A percentile compares a stretch with the other conserved stretches of the same genome.
These are phyloP conservation scores for Trichosporon faecale DNA, from an alignment of 1,284 basidiomycete species.

Conservation along the genomic window DNA sequence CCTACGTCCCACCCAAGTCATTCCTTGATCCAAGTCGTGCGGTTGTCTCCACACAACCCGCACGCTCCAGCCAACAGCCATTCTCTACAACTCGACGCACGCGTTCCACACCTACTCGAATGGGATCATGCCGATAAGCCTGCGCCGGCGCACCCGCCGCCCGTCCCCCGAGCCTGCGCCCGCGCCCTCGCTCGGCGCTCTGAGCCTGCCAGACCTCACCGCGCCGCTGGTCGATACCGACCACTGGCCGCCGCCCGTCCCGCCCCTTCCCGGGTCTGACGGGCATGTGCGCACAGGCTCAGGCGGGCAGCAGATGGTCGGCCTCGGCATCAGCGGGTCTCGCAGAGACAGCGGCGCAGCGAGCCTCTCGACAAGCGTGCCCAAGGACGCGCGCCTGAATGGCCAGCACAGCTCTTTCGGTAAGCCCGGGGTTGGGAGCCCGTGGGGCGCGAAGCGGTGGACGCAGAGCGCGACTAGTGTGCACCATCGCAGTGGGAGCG, in stretches of 20 bases:
- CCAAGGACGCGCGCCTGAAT: conserved; percentile 7
- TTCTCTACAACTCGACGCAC: conserved; percentile 4
- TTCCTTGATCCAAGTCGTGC: neutral
- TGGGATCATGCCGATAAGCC: conserved; percentile 22
- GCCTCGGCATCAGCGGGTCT: neutral
- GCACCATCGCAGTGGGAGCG: neutral
- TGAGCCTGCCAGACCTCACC: conserved; percentile 42
- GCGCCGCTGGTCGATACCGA: conserved; percentile 40
- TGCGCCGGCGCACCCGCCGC: conserved; percentile 20
- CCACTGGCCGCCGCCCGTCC: conserved; percentile 29
- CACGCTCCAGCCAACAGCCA: neutral
- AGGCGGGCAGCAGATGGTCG: neutral
- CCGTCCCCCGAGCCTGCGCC: conserved; percentile 13
- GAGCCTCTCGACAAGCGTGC: neutral
- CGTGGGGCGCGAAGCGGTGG: neutral
- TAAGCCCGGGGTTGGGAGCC: neutral
- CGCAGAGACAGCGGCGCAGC: neutral
- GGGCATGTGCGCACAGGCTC: neutral
- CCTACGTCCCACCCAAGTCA: neutral
- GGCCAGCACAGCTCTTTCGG: conserved; percentile 1
- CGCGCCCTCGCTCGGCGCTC: conserved; percentile 27
- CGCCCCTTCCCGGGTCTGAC: conserved; percentile 28
- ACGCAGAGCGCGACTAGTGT: neutral
- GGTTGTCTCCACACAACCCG: neutral
- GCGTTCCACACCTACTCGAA: neutral